Evolutionary conservation across 306 rosid species (phyloP), one percentile per base, ranked within the genome.

Genomic region (Cicer yamashitae): DNA sequence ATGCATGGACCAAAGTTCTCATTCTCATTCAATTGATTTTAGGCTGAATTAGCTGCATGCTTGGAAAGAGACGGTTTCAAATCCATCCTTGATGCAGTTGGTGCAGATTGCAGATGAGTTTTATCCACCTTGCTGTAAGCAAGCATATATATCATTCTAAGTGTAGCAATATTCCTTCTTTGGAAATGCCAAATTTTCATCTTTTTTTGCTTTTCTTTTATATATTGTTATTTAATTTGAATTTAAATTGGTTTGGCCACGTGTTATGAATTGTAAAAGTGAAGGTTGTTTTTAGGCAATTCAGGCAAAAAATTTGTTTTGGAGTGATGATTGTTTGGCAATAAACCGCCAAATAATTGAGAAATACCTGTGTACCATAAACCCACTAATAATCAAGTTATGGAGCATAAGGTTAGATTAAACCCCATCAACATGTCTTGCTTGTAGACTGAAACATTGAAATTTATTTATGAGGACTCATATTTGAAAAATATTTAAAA

Each of bases 41-140:
- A 94, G 98, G 87, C 87, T 43, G 98, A 94, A 77, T 76, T 94
- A 51, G 88, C 93, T 7, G 88, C 85, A 46, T 91, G 97, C 89
- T 81, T 94, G 75, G 98, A 94, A 83, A 86, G 87, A 84, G 98
- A 94, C 69, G 98, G 98, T 63, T 94, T 89, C 89, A 94, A 91
- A 80, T 87, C 93, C 39, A 11, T 94, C 52, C 4, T 80, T 60
- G 98, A 91, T 17, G 98, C 98, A 69, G 90, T 94, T 68, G 98
- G 98, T 62, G 96, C 96, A 67, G 98, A 94, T 78, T 90, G 85
- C 81, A 84, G 93, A 81, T 87, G 78, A 74, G 76, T 39, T 67
- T 67, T 10, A 69, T 69, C 79, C 52, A 6, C 63, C 1, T 1
- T 56, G 75, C 34, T 37, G 80, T 50, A 57, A 78, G 67, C 62